Conservation (phyloP, 2,329 filamentous ascomycete species). For the Colletotrichum viniferum region DNA sequence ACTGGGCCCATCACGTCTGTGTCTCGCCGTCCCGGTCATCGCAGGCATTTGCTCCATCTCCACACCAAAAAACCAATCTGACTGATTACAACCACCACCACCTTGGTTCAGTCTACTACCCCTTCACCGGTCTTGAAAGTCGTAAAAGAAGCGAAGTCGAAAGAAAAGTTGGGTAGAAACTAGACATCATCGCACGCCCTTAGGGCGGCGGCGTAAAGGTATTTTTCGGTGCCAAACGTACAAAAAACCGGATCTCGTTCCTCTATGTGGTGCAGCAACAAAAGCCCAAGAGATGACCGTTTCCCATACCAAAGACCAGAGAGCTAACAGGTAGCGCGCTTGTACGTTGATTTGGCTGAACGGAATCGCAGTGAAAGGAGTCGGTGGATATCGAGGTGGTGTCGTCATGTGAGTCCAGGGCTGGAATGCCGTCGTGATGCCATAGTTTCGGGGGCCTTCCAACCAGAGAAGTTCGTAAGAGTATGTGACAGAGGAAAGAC, state of each 20-base stretch:
- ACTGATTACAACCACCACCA: conserved; percentile 10
- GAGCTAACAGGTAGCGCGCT: background rate
- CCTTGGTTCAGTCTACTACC: background rate
- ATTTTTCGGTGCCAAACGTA: conserved; percentile 22
- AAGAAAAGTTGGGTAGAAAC: conserved; percentile 23
- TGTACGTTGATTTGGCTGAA: background rate
- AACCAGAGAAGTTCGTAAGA: conserved; percentile 22
- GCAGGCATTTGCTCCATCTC: background rate
- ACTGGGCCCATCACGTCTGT: background rate
- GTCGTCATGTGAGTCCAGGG: conserved; percentile 4
- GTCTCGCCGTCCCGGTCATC: background rate
- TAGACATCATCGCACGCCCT: background rate
- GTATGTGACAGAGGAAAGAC: conserved; percentile 21
- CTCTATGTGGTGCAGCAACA: background rate
- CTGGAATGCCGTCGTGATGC: conserved; percentile 3
- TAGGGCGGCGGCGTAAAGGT: conserved; percentile 2
- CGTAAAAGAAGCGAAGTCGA: conserved; percentile 20
- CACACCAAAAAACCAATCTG: background rate
- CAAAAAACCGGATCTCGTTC: background rate
- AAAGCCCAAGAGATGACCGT: background rate
- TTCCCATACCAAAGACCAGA: background rate
- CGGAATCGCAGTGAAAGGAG: background rate
- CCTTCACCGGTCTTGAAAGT: background rate
- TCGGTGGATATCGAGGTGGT: conserved; percentile 13
- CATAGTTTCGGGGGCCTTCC: conserved; percentile 1